Percentiles rank a stretch among this genome's conserved stretches.
phyloP scores from a whole-genome alignment of 2,329 filamentous ascomycete genomes.

The Lachnellula hyalina region DNA sequence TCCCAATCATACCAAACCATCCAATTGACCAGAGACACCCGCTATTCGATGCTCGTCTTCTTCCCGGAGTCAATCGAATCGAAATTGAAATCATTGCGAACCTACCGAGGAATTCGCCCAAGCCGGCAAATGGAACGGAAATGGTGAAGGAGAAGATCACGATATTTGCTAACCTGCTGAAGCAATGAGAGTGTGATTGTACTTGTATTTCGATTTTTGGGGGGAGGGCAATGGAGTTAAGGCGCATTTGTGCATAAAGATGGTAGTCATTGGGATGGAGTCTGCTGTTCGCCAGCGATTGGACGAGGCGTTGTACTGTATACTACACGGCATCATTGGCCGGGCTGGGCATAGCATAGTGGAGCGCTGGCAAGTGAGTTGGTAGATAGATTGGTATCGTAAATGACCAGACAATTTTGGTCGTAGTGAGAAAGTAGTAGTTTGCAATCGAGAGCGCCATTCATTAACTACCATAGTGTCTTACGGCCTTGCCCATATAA shows the following conservation, averaged over 20 bases:
- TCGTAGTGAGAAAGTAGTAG: too few relatives aligned
- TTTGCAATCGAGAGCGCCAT: too few relatives aligned
- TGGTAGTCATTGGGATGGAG: neutral
- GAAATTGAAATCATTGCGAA: conserved; percentile 74
- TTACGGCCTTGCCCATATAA: too few relatives aligned
- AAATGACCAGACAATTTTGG: too few relatives aligned
- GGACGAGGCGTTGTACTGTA: conserved; percentile 6
- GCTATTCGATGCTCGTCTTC: conserved; percentile 70
- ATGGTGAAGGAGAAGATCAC: conserved; percentile 76
- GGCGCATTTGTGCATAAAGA: neutral
- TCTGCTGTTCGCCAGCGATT: neutral
- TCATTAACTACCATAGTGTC: too few relatives aligned
- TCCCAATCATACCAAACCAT: conserved; percentile 49
- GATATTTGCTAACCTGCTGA: conserved; percentile 62
- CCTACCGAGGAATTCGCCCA: conserved; percentile 52
- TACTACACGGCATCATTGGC: conserved; percentile 1
- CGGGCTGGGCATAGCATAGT: neutral
- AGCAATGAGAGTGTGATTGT: conserved; percentile 2
- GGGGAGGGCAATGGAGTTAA: neutral
- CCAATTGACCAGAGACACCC: conserved; percentile 51
- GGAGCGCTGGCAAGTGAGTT: neutral
- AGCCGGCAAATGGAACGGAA: conserved; percentile 51
- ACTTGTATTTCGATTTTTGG: neutral
- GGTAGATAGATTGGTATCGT: neutral
- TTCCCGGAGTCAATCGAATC: conserved; percentile 69